Percentiles rank a stretch among this genome's conserved stretches.
Conservation (phyloP, 164 flowering plant genomes). For the Umbellularia californica region DNA sequence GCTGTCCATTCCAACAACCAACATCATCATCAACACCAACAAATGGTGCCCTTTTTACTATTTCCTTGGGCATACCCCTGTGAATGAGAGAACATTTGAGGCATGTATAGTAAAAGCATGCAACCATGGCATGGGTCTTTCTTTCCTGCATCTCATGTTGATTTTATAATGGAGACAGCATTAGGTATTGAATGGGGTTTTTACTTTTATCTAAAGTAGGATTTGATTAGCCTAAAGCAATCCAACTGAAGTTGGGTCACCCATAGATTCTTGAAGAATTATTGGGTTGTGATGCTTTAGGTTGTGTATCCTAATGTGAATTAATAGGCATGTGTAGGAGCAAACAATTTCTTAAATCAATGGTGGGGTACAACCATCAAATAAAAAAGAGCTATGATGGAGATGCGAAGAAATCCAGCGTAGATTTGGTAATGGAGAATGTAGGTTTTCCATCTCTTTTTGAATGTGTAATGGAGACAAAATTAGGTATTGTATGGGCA, state of each 20-base stretch:
- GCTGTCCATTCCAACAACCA: conserved; percentile 3
- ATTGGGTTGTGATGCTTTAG: no score
- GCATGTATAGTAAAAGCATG: neutral
- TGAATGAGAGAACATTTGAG: neutral
- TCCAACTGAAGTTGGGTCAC: neutral
- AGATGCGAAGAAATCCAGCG: no score
- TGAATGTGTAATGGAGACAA: neutral
- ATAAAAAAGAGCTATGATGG: no score
- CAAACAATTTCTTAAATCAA: no score
- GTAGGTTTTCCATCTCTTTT: no score
- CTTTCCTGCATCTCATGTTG: neutral
- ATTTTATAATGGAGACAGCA: neutral
- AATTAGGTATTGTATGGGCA: neutral
- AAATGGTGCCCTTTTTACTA: neutral
- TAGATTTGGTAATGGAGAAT: no score
- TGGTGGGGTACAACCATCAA: no score
- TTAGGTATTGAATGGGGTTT: neutral
- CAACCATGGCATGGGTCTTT: neutral
- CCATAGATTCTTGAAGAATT: no score
- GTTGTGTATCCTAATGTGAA: no score
- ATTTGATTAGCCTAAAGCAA: neutral
- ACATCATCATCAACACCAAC: neutral
- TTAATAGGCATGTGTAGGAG: no score
- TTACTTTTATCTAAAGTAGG: neutral
- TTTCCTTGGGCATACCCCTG: neutral